phyloP scores from a whole-genome alignment of 345 rosid species.

The Eucalyptus curtisii region DNA sequence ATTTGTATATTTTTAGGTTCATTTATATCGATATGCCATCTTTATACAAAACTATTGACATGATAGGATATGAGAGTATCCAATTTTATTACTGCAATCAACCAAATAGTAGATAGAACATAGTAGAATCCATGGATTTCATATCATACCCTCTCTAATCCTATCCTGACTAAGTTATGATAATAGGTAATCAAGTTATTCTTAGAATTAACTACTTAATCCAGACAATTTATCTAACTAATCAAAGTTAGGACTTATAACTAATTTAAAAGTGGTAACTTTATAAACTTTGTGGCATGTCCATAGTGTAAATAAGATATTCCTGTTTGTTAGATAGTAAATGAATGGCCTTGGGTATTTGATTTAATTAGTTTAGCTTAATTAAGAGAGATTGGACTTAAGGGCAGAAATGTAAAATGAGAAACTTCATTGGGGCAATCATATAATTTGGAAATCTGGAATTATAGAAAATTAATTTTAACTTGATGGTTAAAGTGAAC shows the following conservation, averaged over 20 bases:
- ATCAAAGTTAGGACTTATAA: not conserved
- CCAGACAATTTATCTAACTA: not conserved
- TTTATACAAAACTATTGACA: no score
- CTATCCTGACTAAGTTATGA: no score
- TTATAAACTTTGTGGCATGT: not conserved
- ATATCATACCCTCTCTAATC: no score
- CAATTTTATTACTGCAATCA: no score
- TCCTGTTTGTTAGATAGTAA: not conserved
- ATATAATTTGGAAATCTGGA: not conserved
- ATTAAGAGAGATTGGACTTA: not conserved
- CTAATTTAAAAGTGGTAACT: not conserved
- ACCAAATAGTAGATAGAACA: no score
- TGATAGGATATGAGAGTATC: no score
- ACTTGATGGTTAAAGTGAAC: not conserved
- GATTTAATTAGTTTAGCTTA: not conserved
- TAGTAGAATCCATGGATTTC: no score
- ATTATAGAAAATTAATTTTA: no score
- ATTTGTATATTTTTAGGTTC: no score
- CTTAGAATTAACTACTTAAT: not conserved
- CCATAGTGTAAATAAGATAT: not conserved
- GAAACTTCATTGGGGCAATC: no score
- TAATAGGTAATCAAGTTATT: not conserved
- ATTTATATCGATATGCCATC: no score
- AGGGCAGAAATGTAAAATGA: no score
- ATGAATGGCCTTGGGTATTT: not conserved